These are phyloP conservation scores for Phylloporus sp. DNA, from an alignment of 768 basidiomycete genomes.

Conservation along the genomic window DNA sequence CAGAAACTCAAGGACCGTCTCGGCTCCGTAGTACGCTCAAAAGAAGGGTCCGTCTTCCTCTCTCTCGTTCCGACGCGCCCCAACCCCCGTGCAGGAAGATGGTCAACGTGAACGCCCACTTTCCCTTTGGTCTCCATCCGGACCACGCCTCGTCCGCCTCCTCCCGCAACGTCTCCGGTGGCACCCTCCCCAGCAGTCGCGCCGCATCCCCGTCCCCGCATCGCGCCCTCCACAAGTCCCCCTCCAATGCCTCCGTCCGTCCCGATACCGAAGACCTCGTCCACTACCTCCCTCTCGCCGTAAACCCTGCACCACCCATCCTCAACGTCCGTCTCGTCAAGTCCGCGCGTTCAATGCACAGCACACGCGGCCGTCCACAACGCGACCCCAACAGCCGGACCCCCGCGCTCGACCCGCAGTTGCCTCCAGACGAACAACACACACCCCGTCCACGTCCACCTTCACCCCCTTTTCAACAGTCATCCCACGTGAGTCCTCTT, in stretches of 20 bases:
- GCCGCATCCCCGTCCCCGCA: slow-evolving; percentile 18
- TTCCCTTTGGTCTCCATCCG: slow-evolving; percentile 55
- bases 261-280: slow-evolving; percentile 14
- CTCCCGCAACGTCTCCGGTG: slow-evolving; percentile 33
- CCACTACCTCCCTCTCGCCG: slow-evolving; percentile 7
- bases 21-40: slow-evolving; percentile 51
- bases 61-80: neutral
- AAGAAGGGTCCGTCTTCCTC: slow-evolving; percentile 47
- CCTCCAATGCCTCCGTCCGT: slow-evolving; percentile 21
- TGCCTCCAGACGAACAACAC: neutral
- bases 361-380: slow-evolving; percentile 22
- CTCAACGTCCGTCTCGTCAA: slow-evolving; percentile 27
- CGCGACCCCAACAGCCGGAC: slow-evolving; percentile 13
- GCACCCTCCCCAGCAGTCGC: slow-evolving; percentile 21
- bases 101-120: slow-evolving; percentile 59
- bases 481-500: slow-evolving; percentile 14
- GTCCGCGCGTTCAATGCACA: slow-evolving; percentile 1
- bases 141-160: slow-evolving; percentile 18
- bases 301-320: slow-evolving; percentile 4
- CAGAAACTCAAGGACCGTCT: slow-evolving; percentile 48
- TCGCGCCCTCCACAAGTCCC: slow-evolving; percentile 17
- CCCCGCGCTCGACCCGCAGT: neutral
- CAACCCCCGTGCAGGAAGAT: slow-evolving; percentile 47
- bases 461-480: slow-evolving; percentile 1
- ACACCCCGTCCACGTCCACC: slow-evolving; percentile 1